These are phyloP conservation scores for Sesbania bispinosa DNA, from an alignment of 306 rosid genomes.

Conservation along the genomic window DNA sequence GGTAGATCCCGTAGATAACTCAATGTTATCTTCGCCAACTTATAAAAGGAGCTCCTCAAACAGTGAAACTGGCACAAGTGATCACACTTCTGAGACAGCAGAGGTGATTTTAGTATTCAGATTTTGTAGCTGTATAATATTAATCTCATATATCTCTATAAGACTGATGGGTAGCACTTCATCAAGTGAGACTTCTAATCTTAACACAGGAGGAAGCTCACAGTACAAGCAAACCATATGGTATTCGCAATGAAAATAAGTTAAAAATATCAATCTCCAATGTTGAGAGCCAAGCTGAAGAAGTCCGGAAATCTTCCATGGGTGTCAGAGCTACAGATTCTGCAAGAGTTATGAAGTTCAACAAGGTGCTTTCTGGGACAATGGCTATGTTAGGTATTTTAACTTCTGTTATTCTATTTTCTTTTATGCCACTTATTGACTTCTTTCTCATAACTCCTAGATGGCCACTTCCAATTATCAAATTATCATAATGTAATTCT, in stretches of 20 bases:
- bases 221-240: conserved; percentile 37
- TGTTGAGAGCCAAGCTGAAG: conserved; percentile 46
- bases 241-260: conserved; percentile 41
- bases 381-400: conserved; percentile 66
- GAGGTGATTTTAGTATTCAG: conserved; percentile 43
- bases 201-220: conserved; percentile 62
- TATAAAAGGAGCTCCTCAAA: conserved; percentile 57
- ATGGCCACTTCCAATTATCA: neutral
- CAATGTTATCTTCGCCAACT: conserved; percentile 42
- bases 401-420: conserved; percentile 8
- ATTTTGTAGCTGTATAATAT: neutral
- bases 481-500: neutral
- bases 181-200: conserved; percentile 31
- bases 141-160: neutral
- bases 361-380: conserved; percentile 76
- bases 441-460: neutral
- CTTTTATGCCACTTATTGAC: neutral
- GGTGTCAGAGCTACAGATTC: conserved; percentile 94
- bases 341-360: conserved; percentile 82
- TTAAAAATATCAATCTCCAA: conserved; percentile 40
- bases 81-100: conserved; percentile 41
- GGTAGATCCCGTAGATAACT: conserved; percentile 39
- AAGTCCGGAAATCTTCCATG: conserved; percentile 45
- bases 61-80: conserved; percentile 61
- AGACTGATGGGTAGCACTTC: neutral